A percentile compares a stretch with the other conserved stretches of the same genome.
Evolutionary conservation across 768 basidiomycete species (phyloP).

Genomic region (Pluteus cervinus): DNA sequence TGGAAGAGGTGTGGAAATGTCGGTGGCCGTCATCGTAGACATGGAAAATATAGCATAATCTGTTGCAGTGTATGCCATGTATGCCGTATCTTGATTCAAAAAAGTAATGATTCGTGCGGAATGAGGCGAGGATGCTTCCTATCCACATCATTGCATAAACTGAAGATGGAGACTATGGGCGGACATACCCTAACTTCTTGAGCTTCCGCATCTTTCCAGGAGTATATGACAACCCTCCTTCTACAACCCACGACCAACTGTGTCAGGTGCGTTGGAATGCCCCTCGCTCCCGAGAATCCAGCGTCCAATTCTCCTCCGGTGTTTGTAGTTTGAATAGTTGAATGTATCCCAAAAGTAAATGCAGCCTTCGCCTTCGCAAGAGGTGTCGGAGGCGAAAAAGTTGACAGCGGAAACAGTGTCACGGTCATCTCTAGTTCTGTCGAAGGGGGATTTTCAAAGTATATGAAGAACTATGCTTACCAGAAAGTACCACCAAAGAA

Average conservation of each 20-base stretch:
- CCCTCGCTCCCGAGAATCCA: neutral
- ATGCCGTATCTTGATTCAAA: conserved; percentile 50
- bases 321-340: conserved; percentile 41
- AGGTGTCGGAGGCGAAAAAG: conserved; percentile 61
- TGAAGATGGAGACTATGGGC: neutral
- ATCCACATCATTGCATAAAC: neutral
- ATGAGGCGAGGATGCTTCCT: conserved; percentile 85
- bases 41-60: conserved; percentile 74
- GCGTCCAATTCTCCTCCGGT: conserved; percentile 7
- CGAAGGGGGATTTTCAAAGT: neutral
- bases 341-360: conserved; percentile 74
- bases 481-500: conserved; percentile 78
- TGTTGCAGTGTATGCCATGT: conserved; percentile 76
- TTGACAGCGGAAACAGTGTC: conserved; percentile 72
- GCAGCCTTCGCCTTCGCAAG: conserved; percentile 76
- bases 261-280: conserved; percentile 64
- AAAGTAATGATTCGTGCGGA: conserved; percentile 85
- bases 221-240: conserved; percentile 77
- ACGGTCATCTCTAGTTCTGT: conserved; percentile 58
- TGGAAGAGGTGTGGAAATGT: conserved; percentile 46
- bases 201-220: conserved; percentile 81
- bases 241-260: conserved; percentile 80
- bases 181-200: conserved; percentile 59
- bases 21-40: conserved; percentile 47
- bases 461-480: conserved; percentile 35